Evolutionary conservation across 1,284 basidiomycete genomes (phyloP).

Genomic region (Fomitopsis palustris): DNA sequence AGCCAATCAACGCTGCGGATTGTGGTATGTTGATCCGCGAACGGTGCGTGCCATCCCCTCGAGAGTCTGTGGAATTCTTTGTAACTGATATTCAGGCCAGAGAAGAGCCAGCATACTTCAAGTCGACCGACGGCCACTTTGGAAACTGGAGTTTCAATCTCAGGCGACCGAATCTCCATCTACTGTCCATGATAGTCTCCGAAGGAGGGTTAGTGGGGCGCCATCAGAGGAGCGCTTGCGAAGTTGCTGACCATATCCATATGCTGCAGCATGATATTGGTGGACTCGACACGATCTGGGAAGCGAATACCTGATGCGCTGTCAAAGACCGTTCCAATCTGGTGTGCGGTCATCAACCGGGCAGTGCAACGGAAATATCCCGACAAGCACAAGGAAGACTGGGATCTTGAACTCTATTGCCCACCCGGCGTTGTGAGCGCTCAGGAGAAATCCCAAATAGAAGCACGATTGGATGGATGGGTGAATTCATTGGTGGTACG

Average conservation of each 20-base stretch:
- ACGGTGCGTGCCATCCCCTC: constrained; percentile 38
- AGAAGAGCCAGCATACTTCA: constrained; percentile 75
- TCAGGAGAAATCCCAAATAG: constrained; percentile 78
- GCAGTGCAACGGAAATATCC: constrained; percentile 40
- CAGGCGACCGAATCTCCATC: constrained; percentile 81
- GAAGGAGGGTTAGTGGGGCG: constrained; percentile 48
- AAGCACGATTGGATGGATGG: constrained; percentile 60
- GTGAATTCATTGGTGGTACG: constrained; percentile 56
- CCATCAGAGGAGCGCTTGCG: neutral
- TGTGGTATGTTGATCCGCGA: constrained; percentile 85
- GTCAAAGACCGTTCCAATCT: constrained; percentile 93
- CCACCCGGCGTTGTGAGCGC: constrained; percentile 59
- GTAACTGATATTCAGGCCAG: constrained; percentile 10
- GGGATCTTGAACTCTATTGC: constrained; percentile 61
- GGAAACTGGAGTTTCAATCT: constrained; percentile 87
- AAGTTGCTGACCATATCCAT: neutral
- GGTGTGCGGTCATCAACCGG: constrained; percentile 91
- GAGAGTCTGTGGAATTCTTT: neutral
- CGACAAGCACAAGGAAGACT: constrained; percentile 27
- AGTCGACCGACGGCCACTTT: constrained; percentile 94
- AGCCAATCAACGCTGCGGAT: constrained; percentile 93
- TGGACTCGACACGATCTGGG: constrained; percentile 92
- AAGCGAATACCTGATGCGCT: constrained; percentile 95
- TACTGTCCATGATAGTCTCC: constrained; percentile 59
- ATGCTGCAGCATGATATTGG: constrained; percentile 68